Evolutionary conservation across 202 grass and related monocot genomes (phyloP).

Genomic region (Digitaria exilis): DNA sequence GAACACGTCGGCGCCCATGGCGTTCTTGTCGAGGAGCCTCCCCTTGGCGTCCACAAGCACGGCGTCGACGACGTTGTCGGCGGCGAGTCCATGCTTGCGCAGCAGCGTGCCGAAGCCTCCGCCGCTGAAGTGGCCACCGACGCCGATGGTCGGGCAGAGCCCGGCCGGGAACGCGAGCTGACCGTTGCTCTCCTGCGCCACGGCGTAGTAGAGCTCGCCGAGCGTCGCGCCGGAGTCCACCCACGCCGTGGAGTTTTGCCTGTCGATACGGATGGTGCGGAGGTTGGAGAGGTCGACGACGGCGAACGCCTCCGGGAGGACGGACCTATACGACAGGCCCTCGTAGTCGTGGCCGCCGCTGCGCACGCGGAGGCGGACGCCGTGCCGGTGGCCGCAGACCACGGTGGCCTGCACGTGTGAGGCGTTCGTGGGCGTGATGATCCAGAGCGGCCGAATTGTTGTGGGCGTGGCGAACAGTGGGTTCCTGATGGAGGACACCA

Average conservation of each 20-base stretch:
- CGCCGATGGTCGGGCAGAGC: conserved; percentile 56
- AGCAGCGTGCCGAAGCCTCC: conserved; percentile 57
- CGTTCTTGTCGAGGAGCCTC: conserved; percentile 25
- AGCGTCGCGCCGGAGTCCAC: conserved; percentile 63
- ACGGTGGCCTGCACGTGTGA: conserved; percentile 45
- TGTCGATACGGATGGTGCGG: conserved; percentile 32
- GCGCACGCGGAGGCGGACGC: conserved; percentile 54
- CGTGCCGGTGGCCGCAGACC: conserved; percentile 18
- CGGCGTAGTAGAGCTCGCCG: conserved; percentile 62
- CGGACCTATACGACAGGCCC: conserved; percentile 56
- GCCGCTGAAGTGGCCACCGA: conserved; percentile 49
- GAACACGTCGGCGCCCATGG: conserved; percentile 60
- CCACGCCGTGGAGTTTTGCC: conserved; percentile 40
- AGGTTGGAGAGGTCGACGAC: conserved; percentile 49
- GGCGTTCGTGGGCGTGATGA: not conserved
- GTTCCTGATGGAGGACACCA: conserved; percentile 52
- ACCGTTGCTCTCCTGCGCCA: conserved; percentile 26
- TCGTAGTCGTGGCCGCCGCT: conserved; percentile 97
- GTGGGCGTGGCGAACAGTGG: conserved; percentile 22
- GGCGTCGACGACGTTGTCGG: conserved; percentile 61
- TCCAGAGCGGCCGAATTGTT: conserved; percentile 22
- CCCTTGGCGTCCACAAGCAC: conserved; percentile 49
- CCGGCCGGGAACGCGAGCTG: conserved; percentile 47
- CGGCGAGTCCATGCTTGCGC: conserved; percentile 57
- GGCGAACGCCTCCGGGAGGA: conserved; percentile 38